These are phyloP conservation scores for Lentithecium fluviatile DNA, from an alignment of 495 filamentous ascomycete species.

Conservation along the genomic window DNA sequence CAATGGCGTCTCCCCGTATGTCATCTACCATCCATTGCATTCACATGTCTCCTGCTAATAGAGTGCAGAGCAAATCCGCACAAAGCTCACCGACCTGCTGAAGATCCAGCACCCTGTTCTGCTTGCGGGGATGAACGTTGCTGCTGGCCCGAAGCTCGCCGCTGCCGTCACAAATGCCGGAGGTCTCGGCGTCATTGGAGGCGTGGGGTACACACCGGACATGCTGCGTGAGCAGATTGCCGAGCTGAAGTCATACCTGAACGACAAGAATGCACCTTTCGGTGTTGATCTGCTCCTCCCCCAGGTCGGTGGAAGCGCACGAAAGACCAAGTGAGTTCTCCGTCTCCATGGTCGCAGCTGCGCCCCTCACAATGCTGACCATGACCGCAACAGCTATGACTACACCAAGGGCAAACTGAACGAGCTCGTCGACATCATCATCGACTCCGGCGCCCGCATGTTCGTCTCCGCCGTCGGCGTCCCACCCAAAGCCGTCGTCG, in stretches of 20 bases:
- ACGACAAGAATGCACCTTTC: constrained; percentile 97
- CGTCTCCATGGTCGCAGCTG: not conserved
- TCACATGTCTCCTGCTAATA: constrained; percentile 31
- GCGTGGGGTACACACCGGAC: constrained; percentile 93
- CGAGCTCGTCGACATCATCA: constrained; percentile 87
- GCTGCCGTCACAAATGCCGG: constrained; percentile 97
- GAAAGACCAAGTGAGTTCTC: constrained; percentile 81
- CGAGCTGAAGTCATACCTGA: constrained; percentile 86
- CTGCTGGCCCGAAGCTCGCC: constrained; percentile 93
- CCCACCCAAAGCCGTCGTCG: constrained; percentile 82
- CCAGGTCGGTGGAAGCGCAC: constrained; percentile 87
- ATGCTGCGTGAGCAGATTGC: constrained; percentile 94
- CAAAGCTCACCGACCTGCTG: constrained; percentile 87
- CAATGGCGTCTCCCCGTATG: constrained; percentile 37
- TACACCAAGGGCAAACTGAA: constrained; percentile 99
- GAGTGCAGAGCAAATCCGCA: constrained; percentile 74
- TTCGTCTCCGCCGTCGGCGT: constrained; percentile 98
- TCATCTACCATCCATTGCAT: not conserved
- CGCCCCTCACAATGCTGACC: too few relatives aligned
- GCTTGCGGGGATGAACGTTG: constrained; percentile 98
- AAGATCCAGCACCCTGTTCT: constrained; percentile 96
- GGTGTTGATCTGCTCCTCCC: constrained; percentile 94
- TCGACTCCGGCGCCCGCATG: constrained; percentile 82
- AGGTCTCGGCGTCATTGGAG: constrained; percentile 93
- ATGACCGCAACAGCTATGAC: constrained; percentile 65